Base-by-base conservation (phyloP, 1,139 yeast genomes). In the Pichia sp. region DNA sequence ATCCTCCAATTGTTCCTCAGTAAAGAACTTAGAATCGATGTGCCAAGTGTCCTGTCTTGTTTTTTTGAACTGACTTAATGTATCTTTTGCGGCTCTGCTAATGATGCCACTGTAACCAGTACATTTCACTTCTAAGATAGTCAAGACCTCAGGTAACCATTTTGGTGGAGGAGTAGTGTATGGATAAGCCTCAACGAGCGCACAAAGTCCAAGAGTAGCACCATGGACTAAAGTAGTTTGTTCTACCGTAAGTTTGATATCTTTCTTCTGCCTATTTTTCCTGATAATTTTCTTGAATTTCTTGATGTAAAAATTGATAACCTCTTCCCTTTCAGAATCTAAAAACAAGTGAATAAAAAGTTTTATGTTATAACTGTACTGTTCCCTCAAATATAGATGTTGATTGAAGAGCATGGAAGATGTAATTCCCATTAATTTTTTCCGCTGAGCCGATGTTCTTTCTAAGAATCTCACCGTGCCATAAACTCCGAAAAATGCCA, bases 21-120 rank as follows among this genome's bases (percentile, higher is more conserved):
- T 81, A 69, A 95, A 95, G 7, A 82, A 83, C 63, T 77, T 77
- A 58, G 88, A 80, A 68, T 95, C 99, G 60, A 90, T 80, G 63
- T 88, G 96, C 99, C 99, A 95, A 0, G 97, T 90, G 66, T 95
- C 99, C 56, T 92, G 96, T 62, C 99, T 81, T 6, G 90, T 85
- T 73, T 91, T 92, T 69, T 92, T 93, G 72, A 93, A 95, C 60
- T 84, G 86, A 57, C 96, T 86, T 51, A 95, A 76, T 1, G 83
- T 79, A 36, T 85, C 84, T 70, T 93, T 93, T 7, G 96, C 96
- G 1, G 97, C 81, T 59, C 85, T 82, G 1, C 97, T 97, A 41
- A 89, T 83, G 56, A 85, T 72, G 4, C 97, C 97, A 6, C 84
- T 83, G 36, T 85, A 78, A 7, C 84, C 81, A 5, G 89, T 81